Evolutionary conservation across 2,329 filamentous ascomycete species (phyloP), one percentile per base, ranked within the genome.

Genomic region (Aurifilum marmelostoma): DNA sequence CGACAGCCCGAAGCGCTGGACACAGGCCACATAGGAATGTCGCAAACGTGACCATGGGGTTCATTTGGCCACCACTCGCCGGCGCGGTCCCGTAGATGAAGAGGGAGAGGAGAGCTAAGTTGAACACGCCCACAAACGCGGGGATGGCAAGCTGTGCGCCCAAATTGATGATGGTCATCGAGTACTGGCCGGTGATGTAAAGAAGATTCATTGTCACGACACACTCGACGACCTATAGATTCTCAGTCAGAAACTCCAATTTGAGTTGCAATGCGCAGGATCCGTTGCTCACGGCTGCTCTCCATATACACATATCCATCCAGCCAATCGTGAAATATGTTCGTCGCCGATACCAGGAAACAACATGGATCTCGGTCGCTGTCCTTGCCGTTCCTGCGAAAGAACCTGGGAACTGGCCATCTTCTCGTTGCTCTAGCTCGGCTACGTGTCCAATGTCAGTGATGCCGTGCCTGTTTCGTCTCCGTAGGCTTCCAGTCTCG

Each of bases 1-100:
- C 66, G 68, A 21, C 47, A 75, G 74, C 77, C 66, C 85, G 79
- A 0, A 85, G 80, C 16, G 86, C 77, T 1, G 83, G 83, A 27
- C 82, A 83, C 16, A 87, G 76, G 0, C 84, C 81, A 1, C 83
- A 80, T 32, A 85, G 81, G 69, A 88, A 83, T 2, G 84, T 85
- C 2, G 83, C 80, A 61, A 87, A 80, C 0, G 84, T 86, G 69
- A 88, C 85, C 41, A 83, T 76, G 1, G 85, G 85, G 71, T 85
- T 87, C 67, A 87, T 75, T 72, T 87, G 85, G 1, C 82, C 85
- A 52, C 85, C 84, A 3, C 82, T 83, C 0, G 82, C 81, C 0
- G 84, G 81, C 5, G 79, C 82, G 18, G 83, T 81, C 11, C 80
- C 81, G 71, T 82, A 85, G 61, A 87, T 84, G 73, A 86, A 83